Conservation (phyloP, 1,139 yeast genomes). For the Pichia sp. region DNA sequence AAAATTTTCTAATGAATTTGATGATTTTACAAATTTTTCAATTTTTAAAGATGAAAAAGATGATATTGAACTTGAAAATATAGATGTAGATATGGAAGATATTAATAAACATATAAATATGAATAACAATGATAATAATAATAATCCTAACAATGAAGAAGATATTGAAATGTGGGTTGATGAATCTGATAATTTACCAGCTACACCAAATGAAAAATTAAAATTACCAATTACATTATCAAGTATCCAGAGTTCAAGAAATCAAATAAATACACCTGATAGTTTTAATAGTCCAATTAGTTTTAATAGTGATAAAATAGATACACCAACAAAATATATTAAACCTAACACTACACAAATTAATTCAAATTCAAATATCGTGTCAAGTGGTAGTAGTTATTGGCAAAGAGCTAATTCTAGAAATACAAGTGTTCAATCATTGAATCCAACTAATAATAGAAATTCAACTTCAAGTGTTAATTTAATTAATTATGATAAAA, state of each 20-base stretch:
- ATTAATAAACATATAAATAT: neutral
- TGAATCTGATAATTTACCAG: slow-evolving; percentile 24
- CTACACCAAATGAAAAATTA: slow-evolving; percentile 26
- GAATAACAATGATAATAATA: neutral
- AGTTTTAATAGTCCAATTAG: slow-evolving; percentile 9
- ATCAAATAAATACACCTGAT: slow-evolving; percentile 9
- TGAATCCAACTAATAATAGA: slow-evolving; percentile 3
- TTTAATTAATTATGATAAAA: slow-evolving; percentile 11
- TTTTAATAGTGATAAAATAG: slow-evolving; percentile 3
- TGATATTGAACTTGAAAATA: neutral
- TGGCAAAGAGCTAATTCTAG: slow-evolving; percentile 21
- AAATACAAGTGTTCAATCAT: slow-evolving; percentile 14
- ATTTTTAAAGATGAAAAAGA: slow-evolving; percentile 15
- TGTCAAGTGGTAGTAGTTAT: slow-evolving; percentile 11
- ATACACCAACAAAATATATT: slow-evolving; percentile 21
- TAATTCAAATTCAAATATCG: neutral
- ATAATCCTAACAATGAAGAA: slow-evolving; percentile 2
- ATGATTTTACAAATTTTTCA: slow-evolving; percentile 28
- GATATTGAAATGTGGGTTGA: slow-evolving; percentile 9
- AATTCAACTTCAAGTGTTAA: slow-evolving; percentile 2
- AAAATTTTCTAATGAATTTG: slow-evolving; percentile 34
- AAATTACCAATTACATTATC: slow-evolving; percentile 1
- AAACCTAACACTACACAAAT: slow-evolving; percentile 2
- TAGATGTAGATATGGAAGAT: neutral
- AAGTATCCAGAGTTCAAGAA: slow-evolving; percentile 4